Evolutionary conservation across 176 grass and related monocot genomes (phyloP).

Genomic region (Rhynchospora breviuscula): DNA sequence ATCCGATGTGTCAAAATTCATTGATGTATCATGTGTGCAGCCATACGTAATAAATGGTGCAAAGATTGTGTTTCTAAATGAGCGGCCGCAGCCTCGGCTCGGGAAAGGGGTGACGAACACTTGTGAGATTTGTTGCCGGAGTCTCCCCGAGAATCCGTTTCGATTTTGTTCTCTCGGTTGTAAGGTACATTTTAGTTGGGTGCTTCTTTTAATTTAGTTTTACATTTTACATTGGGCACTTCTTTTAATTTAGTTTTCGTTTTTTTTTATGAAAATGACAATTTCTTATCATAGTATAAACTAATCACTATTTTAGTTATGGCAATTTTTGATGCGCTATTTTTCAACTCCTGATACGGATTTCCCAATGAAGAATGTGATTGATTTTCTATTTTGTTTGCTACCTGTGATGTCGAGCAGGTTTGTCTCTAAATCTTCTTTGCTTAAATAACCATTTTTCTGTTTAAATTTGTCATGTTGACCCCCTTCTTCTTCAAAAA

Average conservation of each 20-base stretch:
- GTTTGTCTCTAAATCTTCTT: neutral
- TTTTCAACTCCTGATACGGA: neutral
- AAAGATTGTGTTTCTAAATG: slow-evolving; percentile 48
- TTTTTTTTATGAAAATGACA: neutral
- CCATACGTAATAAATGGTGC: slow-evolving; percentile 50
- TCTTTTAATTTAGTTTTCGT: neutral
- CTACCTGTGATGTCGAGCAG: neutral
- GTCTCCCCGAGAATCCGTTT: slow-evolving; percentile 36
- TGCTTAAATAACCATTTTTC: neutral
- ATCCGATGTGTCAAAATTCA: slow-evolving; percentile 44
- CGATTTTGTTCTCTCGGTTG: slow-evolving; percentile 50
- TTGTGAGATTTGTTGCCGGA: slow-evolving; percentile 42
- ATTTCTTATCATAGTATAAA: neutral
- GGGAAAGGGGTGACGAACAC: slow-evolving; percentile 41
- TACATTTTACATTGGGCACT: neutral
- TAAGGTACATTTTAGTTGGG: slow-evolving; percentile 27
- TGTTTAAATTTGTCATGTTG: neutral
- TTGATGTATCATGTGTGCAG: slow-evolving; percentile 44
- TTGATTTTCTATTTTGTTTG: neutral
- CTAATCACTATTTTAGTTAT: neutral
- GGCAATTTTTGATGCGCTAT: neutral
- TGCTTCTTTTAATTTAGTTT: neutral
- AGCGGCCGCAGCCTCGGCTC: slow-evolving; percentile 40
- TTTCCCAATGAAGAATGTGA: neutral
- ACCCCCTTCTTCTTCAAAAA: neutral